A percentile compares a stretch with the other conserved stretches of the same genome.
Evolutionary conservation across 2,329 filamentous ascomycete genomes (phyloP).

Genomic region (Venturia carpophila): DNA sequence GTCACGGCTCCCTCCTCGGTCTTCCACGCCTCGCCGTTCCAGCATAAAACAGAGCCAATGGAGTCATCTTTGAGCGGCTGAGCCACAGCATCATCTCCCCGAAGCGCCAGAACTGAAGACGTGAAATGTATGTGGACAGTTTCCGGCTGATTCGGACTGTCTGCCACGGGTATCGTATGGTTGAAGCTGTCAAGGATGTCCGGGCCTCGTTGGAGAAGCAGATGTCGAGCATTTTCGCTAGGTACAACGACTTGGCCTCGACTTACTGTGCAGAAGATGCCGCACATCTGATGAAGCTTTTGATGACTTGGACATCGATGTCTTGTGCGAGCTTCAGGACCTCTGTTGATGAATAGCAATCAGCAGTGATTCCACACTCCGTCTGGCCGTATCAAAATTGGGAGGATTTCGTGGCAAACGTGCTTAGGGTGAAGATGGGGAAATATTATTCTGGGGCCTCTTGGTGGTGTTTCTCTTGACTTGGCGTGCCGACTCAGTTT

Average conservation of each 20-base stretch:
- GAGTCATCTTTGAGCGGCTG: slow-evolving; percentile 62
- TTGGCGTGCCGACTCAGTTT: slow-evolving; percentile 7
- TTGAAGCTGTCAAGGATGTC: slow-evolving; percentile 10
- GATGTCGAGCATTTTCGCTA: background rate
- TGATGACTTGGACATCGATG: slow-evolving; percentile 9
- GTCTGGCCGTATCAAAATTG: no score
- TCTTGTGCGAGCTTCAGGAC: background rate
- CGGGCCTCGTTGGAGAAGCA: slow-evolving; percentile 17
- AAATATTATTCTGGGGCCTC: no score
- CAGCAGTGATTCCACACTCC: background rate
- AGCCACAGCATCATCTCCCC: slow-evolving; percentile 60
- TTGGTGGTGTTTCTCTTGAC: background rate
- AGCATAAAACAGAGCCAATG: slow-evolving; percentile 67
- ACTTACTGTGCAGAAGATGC: slow-evolving; percentile 19
- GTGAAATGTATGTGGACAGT: slow-evolving; percentile 53
- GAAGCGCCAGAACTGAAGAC: slow-evolving; percentile 85
- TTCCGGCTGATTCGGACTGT: background rate
- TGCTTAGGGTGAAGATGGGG: background rate
- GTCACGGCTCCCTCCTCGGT: slow-evolving; percentile 50
- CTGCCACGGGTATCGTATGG: background rate
- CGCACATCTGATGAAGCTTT: slow-evolving; percentile 20
- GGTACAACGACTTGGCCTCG: slow-evolving; percentile 2
- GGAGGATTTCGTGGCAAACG: background rate
- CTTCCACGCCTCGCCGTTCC: slow-evolving; percentile 96
- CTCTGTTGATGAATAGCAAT: background rate